Evolutionary conservation across 176 grass and related monocot species (phyloP), one percentile per base, ranked within the genome.

Genomic region (Thinopyrum elongatum): DNA sequence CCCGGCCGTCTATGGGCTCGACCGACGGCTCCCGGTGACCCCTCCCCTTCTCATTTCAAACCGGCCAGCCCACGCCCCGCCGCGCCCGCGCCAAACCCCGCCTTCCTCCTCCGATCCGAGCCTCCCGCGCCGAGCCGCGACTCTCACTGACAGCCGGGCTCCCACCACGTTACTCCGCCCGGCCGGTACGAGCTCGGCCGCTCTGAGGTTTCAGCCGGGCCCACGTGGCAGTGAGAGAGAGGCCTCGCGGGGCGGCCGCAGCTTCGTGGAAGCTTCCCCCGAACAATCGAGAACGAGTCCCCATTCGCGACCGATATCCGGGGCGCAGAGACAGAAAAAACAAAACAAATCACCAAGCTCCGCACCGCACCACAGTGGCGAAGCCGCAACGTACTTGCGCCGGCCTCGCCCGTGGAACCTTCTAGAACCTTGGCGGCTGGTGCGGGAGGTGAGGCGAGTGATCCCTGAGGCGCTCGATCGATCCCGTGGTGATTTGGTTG

Each of bases 201-300:
- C 39, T 49, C 2, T 41, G 38, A 6, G 8, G 3, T 3, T 6
- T 10, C 41, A 3, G 6, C 1, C 10, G 59, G 82, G 59, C 87
- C 82, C 88, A 86, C 64, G 35, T 82, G 88, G 78, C 78, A 89
- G 88, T 35, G 46, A 16, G 36, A n/a, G 16, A 76, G 21, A 3
- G 16, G 5, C 31, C 60, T 34, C 41, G n/a, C 58, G 44, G 82
- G 75, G 85, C 63, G 58, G 25, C 26, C 51, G 83, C 82, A 90
- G 81, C 80, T 90, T 87, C 89, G 11, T 25, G 16, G 85, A 90
- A 87, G 85, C 60, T 87, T 87, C 89, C 74, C n/a, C 49, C 2
- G n/a, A 57, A 65, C 86, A 34, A 59, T n/a, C 42, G 63, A 82
- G 88, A 82, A 78, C 74, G 0, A 86, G 80, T 83, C 88, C 29